A percentile compares a stretch with the other conserved stretches of the same genome.
Evolutionary conservation across 495 filamentous ascomycete species (phyloP).

Genomic region (Trichoderma reesei): DNA sequence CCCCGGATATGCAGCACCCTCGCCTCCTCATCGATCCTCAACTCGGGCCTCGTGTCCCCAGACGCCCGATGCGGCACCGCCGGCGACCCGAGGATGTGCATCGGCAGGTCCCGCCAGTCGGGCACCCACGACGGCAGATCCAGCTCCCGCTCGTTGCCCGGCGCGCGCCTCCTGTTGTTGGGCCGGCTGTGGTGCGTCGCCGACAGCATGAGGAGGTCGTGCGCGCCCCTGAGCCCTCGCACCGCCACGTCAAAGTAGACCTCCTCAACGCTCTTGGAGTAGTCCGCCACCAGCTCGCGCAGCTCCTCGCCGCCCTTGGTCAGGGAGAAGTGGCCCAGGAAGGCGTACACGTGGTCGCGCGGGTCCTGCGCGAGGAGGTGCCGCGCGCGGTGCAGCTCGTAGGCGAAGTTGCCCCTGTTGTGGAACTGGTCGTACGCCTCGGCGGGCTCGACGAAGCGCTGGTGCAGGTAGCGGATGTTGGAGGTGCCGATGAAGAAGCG

Average conservation of each 20-base stretch:
- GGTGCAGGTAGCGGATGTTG: constrained; percentile 19
- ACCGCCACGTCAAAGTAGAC: constrained; percentile 13
- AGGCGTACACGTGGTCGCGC: constrained; percentile 22
- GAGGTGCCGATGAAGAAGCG: constrained; percentile 15
- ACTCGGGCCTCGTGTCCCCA: constrained; percentile 3
- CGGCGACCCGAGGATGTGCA: constrained; percentile 12
- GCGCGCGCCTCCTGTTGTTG: background rate
- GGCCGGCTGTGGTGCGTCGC: constrained; percentile 14
- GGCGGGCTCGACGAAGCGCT: constrained; percentile 19
- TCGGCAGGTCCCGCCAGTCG: constrained; percentile 14
- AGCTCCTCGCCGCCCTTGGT: background rate
- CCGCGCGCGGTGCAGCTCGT: constrained; percentile 22
- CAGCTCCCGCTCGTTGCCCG: background rate
- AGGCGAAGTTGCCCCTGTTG: constrained; percentile 22
- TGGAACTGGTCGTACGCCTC: constrained; percentile 15
- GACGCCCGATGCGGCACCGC: constrained; percentile 7
- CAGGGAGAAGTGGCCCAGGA: constrained; percentile 18
- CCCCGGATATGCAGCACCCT: background rate
- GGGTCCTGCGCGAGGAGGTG: constrained; percentile 17
- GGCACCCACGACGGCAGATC: constrained; percentile 16
- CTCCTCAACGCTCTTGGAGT: constrained; percentile 13
- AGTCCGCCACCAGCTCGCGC: constrained; percentile 9
- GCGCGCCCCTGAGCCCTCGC: constrained; percentile 13
- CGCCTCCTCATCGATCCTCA: background rate
- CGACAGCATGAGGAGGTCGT: constrained; percentile 14